Evolutionary conservation across 2,329 filamentous ascomycete species (phyloP).

Genomic region (Colletotrichum costaricense): DNA sequence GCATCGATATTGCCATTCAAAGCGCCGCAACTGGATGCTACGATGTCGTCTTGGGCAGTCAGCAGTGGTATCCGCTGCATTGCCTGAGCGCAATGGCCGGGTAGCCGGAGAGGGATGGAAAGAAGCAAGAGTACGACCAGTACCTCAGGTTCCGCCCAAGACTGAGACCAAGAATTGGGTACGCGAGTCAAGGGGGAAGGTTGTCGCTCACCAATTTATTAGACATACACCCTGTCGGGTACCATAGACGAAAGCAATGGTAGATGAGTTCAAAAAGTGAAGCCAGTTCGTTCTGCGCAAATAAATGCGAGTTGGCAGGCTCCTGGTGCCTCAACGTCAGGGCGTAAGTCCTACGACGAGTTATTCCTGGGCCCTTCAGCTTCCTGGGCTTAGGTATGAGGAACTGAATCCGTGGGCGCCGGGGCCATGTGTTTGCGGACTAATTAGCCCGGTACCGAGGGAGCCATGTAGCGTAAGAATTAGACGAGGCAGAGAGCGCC

Average conservation of each 20-base stretch:
- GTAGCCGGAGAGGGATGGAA: slow-evolving; percentile 5
- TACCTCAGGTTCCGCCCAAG: background rate
- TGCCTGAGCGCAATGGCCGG: background rate
- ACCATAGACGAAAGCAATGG: background rate
- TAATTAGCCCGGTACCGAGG: background rate
- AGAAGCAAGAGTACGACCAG: background rate
- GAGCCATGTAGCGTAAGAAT: background rate
- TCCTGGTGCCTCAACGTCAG: background rate
- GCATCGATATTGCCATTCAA: no score
- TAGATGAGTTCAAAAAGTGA: background rate
- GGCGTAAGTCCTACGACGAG: background rate
- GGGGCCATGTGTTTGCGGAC: background rate
- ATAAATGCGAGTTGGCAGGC: background rate
- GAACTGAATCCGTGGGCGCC: background rate
- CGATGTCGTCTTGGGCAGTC: background rate
- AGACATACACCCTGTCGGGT: slow-evolving; percentile 10
- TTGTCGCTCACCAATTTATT: background rate
- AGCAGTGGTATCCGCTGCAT: background rate
- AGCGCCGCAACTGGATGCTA: no score
- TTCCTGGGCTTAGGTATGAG: background rate
- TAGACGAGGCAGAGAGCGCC: background rate
- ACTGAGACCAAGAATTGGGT: background rate
- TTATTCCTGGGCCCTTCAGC: background rate
- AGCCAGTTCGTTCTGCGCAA: background rate
- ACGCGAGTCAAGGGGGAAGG: slow-evolving; percentile 27